phyloP scores from a whole-genome alignment of 257 asterid species.

The Scutellaria barbata region DNA sequence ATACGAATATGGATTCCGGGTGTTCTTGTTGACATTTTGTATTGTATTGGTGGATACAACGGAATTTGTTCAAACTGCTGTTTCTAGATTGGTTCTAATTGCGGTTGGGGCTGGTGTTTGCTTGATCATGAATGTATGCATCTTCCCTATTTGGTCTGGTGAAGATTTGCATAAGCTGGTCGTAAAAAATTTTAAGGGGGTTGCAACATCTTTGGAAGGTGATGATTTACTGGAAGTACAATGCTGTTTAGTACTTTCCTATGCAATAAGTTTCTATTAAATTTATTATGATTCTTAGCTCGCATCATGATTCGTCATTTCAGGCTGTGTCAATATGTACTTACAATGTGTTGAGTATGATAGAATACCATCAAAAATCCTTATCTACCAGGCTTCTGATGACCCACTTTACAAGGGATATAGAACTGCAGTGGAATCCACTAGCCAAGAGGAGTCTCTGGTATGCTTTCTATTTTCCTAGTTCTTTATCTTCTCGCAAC shows the following conservation, averaged over 20 bases:
- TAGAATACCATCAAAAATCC: conserved; percentile 93
- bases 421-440: conserved; percentile 84
- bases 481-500: neutral
- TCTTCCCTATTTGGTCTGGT: conserved; percentile 96
- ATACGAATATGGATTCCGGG: conserved; percentile 93
- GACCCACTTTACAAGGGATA: conserved; percentile 92
- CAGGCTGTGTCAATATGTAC: conserved; percentile 80
- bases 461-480: conserved; percentile 42
- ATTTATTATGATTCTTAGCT: conserved; percentile 29
- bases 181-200: conserved; percentile 73
- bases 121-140: conserved; percentile 67
- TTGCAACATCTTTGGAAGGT: conserved; percentile 92
- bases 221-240: neutral
- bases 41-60: conserved; percentile 72
- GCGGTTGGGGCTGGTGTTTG: conserved; percentile 86
- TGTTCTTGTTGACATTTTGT: conserved; percentile 83
- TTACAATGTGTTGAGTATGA: conserved; percentile 68
- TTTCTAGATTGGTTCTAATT: conserved; percentile 73
- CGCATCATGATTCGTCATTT: conserved; percentile 19
- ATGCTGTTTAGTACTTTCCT: neutral
- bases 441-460: conserved; percentile 91
- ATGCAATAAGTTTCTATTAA: conserved; percentile 1
- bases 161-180: conserved; percentile 97
- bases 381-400: conserved; percentile 87
- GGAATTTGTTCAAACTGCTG: conserved; percentile 69